phyloP scores from a whole-genome alignment of 257 asterid species.

The Agastache rugosa region DNA sequence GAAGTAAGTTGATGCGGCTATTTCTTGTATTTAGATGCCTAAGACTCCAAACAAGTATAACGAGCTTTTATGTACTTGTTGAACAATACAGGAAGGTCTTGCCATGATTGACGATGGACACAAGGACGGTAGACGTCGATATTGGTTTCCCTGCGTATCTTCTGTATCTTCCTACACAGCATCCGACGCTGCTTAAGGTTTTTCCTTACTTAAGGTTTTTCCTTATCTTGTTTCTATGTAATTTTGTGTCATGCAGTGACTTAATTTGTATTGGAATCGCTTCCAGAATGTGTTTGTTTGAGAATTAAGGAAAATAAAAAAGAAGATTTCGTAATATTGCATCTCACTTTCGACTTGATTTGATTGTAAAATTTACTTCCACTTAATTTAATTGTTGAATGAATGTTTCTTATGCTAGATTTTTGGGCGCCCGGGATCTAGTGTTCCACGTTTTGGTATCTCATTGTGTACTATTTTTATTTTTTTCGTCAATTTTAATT shows the following conservation, averaged over 20 bases:
- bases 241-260: conserved; percentile 11
- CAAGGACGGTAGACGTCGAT: conserved; percentile 71
- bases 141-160: conserved; percentile 91
- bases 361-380: too few species aligned
- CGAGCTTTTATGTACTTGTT: conserved; percentile 14
- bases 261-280: background rate
- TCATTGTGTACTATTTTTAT: too few species aligned
- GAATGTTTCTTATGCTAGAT: too few species aligned
- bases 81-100: conserved; percentile 75
- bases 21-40: conserved; percentile 22
- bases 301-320: background rate
- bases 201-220: conserved; percentile 38
- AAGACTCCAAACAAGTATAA: background rate
- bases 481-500: too few species aligned
- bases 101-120: conserved; percentile 93
- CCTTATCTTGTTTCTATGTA: conserved; percentile 16
- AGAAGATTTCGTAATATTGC: background rate
- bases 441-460: too few species aligned
- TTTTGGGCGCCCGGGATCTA: too few species aligned
- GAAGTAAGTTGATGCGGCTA: conserved; percentile 60
- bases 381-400: too few species aligned
- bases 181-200: conserved; percentile 48
- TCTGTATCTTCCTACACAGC: conserved; percentile 63
- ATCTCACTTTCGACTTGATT: too few species aligned
- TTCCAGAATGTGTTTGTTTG: background rate